Evolutionary conservation across 169 alveolate genomes (phyloP), one percentile per base, ranked within the genome.

Genomic region (Theileria parva): DNA sequence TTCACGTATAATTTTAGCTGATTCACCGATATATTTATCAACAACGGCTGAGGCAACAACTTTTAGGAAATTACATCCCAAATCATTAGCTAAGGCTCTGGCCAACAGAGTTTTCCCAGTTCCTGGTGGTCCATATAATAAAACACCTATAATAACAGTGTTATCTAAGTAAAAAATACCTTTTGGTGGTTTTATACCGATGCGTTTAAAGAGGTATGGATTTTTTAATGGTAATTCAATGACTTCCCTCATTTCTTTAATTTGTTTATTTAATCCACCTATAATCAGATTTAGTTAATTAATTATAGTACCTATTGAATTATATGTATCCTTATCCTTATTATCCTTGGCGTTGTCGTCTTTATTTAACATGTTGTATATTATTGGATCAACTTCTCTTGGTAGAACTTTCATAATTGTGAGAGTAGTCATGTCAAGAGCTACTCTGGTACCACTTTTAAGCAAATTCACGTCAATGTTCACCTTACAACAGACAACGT

Each of bases 111-210:
- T 98, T 88, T 98, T 98, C 8, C 99, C 99, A 19, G 99, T 98
- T 19, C 99, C 99, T 34, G 99, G 99, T 23, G 99, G 99, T 3
- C 99, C 99, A 80, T 98, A 98, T 80, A 98, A 94, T 39, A 98
- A 93, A 7, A 94, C 98, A 50, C 98, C 53, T 44, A 98, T 97
- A n/a, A 99, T 97, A 32, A 32, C 37, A 32, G 37, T 32, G 37
- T 32, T 44, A 44, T 44, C 53, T 44, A 8, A n/a, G n/a, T n/a
- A 1, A 32, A 32, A 32, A 32, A 44, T 44, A 44, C 53, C 99
- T 79, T 98, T 98, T 15, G 99, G 99, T n/a, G 99, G 97, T 83
- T 98, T 97, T 53, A 98, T 97, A 34, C 99, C 99, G 9, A 98
- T 99, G 75, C 99, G 93, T 76, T 93, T 91, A 90, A 97, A 98